Evolutionary conservation across 208 protist species (phyloP).

Genomic region (Leishmania gerbilli): DNA sequence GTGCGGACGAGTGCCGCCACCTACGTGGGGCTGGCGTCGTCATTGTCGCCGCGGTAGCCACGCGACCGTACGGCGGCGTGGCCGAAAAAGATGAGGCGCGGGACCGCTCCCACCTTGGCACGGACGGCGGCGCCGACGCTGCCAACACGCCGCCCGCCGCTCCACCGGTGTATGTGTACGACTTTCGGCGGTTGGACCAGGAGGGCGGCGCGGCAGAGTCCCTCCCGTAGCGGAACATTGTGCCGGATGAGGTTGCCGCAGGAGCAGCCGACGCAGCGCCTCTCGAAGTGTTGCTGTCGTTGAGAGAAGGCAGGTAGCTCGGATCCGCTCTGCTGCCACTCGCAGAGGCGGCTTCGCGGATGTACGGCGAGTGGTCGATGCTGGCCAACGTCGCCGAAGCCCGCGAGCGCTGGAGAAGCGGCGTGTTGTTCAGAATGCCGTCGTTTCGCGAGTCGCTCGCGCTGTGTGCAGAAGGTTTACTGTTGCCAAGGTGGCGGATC

Average conservation of each 20-base stretch:
- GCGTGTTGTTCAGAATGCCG: not conserved
- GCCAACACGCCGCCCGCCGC: not conserved
- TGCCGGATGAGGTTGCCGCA: not conserved
- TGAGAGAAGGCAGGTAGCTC: not conserved
- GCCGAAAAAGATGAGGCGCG: not conserved
- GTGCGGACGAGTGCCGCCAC: conserved; percentile 17
- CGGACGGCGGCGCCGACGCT: not conserved
- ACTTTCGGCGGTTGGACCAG: not conserved
- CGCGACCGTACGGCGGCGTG: not conserved
- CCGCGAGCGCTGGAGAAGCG: not conserved
- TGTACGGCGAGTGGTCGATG: not conserved
- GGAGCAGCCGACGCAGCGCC: not conserved
- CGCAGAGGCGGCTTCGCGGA: not conserved
- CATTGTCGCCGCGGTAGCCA: not conserved
- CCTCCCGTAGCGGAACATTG: conserved; percentile 16
- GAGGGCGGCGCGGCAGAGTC: not conserved
- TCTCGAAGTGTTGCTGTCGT: not conserved
- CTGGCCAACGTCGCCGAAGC: not conserved
- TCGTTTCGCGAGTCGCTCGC: not conserved
- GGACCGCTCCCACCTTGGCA: not conserved
- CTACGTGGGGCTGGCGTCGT: not conserved
- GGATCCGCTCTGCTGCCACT: not conserved
- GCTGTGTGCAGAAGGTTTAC: not conserved
- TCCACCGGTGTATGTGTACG: not conserved
- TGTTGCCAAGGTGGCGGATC: not conserved